Evolutionary conservation across 441 rosid species (phyloP).

Genomic region (Mallotus japonicus): DNA sequence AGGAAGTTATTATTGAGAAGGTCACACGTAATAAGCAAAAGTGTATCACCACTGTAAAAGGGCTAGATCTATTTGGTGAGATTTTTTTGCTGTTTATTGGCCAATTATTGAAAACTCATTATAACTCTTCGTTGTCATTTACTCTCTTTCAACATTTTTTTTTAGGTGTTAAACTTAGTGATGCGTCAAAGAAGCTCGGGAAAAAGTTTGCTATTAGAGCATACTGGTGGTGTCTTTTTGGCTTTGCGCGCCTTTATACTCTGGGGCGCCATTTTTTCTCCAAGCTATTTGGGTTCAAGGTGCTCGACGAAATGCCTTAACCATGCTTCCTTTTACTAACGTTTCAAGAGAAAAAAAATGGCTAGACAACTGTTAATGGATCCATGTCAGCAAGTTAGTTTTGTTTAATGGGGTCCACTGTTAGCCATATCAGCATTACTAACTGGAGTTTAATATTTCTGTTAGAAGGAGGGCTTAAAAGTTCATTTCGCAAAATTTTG

Average conservation of each 20-base stretch:
- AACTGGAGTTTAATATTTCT: too few relatives aligned
- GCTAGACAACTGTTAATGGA: too few relatives aligned
- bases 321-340: slow-evolving; percentile 56
- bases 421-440: too few relatives aligned
- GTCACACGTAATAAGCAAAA: slow-evolving; percentile 89
- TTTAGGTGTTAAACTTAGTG: slow-evolving; percentile 83
- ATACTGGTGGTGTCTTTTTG: too few relatives aligned
- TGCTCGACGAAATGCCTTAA: slow-evolving; percentile 88
- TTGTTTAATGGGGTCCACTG: too few relatives aligned
- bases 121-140: neutral
- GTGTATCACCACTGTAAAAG: slow-evolving; percentile 86
- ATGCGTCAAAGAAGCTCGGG: slow-evolving; percentile 89
- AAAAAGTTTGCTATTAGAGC: slow-evolving; percentile 96
- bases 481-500: too few relatives aligned
- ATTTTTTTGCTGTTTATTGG: slow-evolving; percentile 17
- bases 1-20: slow-evolving; percentile 87
- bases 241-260: too few relatives aligned
- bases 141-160: neutral
- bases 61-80: slow-evolving; percentile 91
- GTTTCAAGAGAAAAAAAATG: slow-evolving; percentile 15
- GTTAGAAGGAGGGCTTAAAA: too few relatives aligned
- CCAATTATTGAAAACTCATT: neutral
- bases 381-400: too few relatives aligned
- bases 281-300: slow-evolving; percentile 17
- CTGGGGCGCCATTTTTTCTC: too few relatives aligned